Conservation (phyloP, 257 asterid species). For the Gentiana straminea region DNA sequence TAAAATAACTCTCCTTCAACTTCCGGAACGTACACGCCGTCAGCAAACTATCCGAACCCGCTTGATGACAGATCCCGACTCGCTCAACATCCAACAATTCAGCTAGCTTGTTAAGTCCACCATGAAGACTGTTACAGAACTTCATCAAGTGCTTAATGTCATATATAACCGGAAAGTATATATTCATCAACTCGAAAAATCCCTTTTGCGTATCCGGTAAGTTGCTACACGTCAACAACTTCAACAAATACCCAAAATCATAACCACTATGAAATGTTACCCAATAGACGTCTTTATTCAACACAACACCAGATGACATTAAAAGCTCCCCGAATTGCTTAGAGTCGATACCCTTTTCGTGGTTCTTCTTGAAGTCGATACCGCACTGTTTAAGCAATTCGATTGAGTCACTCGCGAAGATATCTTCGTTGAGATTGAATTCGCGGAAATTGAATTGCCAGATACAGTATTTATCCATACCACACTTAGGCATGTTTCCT, state of each 20-base stretch:
- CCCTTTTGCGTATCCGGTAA: conserved; percentile 33
- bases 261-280: conserved; percentile 43
- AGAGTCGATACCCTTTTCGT: conserved; percentile 28
- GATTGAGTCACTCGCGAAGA: conserved; percentile 33
- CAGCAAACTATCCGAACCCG: conserved; percentile 40
- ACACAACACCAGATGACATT: conserved; percentile 44
- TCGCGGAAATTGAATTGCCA: conserved; percentile 58
- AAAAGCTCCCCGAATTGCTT: conserved; percentile 28
- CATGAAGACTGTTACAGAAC: conserved; percentile 38
- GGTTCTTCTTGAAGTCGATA: conserved; percentile 29
- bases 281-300: conserved; percentile 33
- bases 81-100: conserved; percentile 40
- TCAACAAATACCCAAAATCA: conserved; percentile 43
- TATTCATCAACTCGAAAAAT: conserved; percentile 24
- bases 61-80: conserved; percentile 37
- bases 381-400: conserved; percentile 35
- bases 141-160: conserved; percentile 44
- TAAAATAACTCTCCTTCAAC: conserved; percentile 32
- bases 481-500: conserved; percentile 34
- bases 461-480: conserved; percentile 20
- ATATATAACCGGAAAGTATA: conserved; percentile 31
- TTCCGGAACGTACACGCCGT: conserved; percentile 29
- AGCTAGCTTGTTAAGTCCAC: conserved; percentile 39
- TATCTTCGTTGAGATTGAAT: conserved; percentile 33
- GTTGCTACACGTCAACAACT: conserved; percentile 26